phyloP scores from a whole-genome alignment of 2,329 filamentous ascomycete genomes.

The Fusarium lyarnte region DNA sequence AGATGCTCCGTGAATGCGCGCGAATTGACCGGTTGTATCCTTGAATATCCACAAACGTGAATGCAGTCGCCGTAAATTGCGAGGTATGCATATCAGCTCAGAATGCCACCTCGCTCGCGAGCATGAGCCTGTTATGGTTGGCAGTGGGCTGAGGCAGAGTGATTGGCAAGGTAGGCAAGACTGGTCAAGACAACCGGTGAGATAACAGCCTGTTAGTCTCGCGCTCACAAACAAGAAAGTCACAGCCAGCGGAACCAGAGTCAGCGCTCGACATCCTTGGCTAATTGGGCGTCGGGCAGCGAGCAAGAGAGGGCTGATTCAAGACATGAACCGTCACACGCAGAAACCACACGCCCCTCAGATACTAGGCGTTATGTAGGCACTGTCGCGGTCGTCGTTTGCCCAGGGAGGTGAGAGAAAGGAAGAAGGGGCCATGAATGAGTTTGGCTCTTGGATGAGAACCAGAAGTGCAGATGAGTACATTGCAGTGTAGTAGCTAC shows the following conservation, averaged over 20 bases:
- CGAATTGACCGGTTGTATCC: conserved; percentile 2
- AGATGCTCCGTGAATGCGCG: background rate
- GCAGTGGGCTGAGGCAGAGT: conserved; percentile 4
- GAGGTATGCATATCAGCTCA: conserved; percentile 2
- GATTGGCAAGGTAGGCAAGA: background rate
- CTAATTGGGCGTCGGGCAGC: conserved; percentile 41
- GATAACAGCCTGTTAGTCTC: background rate
- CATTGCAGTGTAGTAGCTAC: background rate
- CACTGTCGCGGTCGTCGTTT: conserved; percentile 21
- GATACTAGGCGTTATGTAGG: conserved; percentile 13
- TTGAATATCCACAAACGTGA: conserved; percentile 2
- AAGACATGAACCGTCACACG: conserved; percentile 41
- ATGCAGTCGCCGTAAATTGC: background rate
- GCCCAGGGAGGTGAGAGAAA: background rate
- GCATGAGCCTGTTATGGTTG: background rate
- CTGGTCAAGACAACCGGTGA: conserved; percentile 9
- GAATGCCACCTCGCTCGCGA: conserved; percentile 1
- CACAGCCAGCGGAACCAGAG: conserved; percentile 7
- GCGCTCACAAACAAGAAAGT: background rate
- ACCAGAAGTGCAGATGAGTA: conserved; percentile 6
- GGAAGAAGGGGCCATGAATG: conserved; percentile 15
- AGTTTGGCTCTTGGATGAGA: conserved; percentile 9
- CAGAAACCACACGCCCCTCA: conserved; percentile 33
- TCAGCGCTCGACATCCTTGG: conserved; percentile 23
- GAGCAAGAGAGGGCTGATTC: conserved; percentile 38